Evolutionary conservation across 768 basidiomycete species (phyloP), one percentile per base, ranked within the genome.

Genomic region (Chalciporus chontae): DNA sequence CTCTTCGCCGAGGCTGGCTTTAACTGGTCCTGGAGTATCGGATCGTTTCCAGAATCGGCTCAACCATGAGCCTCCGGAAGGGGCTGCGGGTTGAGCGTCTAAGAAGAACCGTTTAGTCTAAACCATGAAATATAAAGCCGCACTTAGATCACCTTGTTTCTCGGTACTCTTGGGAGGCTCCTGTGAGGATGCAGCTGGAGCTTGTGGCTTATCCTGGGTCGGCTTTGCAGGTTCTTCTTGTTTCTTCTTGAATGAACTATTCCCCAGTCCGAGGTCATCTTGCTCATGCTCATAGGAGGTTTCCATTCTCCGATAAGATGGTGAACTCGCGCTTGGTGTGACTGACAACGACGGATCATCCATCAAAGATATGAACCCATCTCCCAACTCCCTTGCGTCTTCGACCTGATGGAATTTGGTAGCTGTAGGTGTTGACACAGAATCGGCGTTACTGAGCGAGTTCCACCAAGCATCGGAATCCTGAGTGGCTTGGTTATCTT

Each of bases 261-360:
- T 99, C 3, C 94, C 92, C 53, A 98, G 77, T 1, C 96, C 96
- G 44, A 99, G 77, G 62, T 96, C 93, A 39, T 95, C 93, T 0
- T 84, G 86, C 1, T 87, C 87, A 8, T 82, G 81, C 8, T 73
- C 66, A 45, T 51, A 50, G n/a, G 23, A 15, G 48, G 47, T 41
- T 40, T 54, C 31, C 26, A 37, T 59, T 31, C 45, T 48, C 24
- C 48, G 59, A 34, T 4, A 47, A 17, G 58, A 36, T 31, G 58
- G 34, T 23, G 55, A 21, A 8, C 49, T 50, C 18, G 40, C 31
- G 19, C 42, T 66, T 14, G 59, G 68, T 15, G 69, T 64, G 37
- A 75, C 65, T 4, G 77, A 69, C 29, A 78, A 75, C 9, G 76
- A 64, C 31, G 76, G 67, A 23, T 70, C 73, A 57, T 89, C 87